Evolutionary conservation across 169 alveolate species (phyloP).

Genomic region (Eimeria falciformis): DNA sequence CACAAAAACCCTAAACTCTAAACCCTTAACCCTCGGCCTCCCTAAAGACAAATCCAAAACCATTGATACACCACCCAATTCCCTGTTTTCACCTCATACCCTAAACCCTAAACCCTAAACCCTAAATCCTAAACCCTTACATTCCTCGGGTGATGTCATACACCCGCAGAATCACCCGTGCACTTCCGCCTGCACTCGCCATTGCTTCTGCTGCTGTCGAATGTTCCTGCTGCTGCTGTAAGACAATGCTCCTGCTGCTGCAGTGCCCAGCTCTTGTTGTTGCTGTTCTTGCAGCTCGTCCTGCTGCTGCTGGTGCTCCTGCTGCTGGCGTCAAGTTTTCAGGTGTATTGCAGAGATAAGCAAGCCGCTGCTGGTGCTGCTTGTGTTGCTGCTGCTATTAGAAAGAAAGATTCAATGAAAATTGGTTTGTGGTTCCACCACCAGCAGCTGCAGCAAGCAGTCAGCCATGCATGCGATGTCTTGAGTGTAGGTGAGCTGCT

Average conservation of each 20-base stretch:
- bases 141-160: constrained; percentile 57
- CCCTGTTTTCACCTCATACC: not conserved
- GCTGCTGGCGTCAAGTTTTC: not conserved
- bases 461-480: too few species aligned
- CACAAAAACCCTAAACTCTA: constrained; percentile 26
- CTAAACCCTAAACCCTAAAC: constrained; percentile 55
- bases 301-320: not conserved
- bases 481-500: too few species aligned
- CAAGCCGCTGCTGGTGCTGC: too few species aligned
- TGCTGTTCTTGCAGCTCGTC: not conserved
- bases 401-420: too few species aligned
- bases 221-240: not conserved
- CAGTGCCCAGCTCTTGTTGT: not conserved
- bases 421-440: too few species aligned
- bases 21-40: too few species aligned
- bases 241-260: not conserved
- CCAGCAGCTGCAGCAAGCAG: too few species aligned
- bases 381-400: too few species aligned
- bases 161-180: constrained; percentile 45
- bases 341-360: too few species aligned
- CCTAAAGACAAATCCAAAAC: not conserved
- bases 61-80: constrained; percentile 41
- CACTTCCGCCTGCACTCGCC: not conserved
- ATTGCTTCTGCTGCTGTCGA: not conserved
- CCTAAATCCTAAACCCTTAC: constrained; percentile 49